Conservation (phyloP, 257 asterid genomes). For the Nicotiana tomentosiformis region DNA sequence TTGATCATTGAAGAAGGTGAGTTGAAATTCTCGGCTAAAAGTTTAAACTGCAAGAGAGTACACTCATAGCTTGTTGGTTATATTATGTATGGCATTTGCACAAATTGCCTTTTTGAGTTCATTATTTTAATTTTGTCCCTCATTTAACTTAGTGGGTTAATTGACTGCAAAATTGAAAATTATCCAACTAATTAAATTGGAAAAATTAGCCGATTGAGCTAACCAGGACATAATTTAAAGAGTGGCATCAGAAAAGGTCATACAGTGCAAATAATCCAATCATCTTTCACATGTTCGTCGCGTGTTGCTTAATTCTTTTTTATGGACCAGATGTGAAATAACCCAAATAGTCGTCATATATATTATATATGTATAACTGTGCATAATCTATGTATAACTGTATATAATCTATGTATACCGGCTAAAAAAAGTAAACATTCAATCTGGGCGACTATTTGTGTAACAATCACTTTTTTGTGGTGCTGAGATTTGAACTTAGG, state of each 20-base stretch:
- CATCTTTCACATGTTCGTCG: neutral
- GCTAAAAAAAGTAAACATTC: too few relatives aligned
- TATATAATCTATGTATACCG: too few relatives aligned
- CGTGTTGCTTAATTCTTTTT: neutral
- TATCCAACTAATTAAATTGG: neutral
- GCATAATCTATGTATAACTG: too few relatives aligned
- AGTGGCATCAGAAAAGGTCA: neutral
- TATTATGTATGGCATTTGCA: too few relatives aligned
- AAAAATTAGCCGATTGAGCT: neutral
- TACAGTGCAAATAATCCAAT: neutral
- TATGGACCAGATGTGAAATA: neutral
- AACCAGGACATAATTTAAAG: neutral
- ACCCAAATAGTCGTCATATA: too few relatives aligned
- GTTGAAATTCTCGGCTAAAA: neutral
- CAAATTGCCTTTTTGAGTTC: neutral
- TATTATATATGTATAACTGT: too few relatives aligned
- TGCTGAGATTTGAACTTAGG: too few relatives aligned
- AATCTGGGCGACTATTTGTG: too few relatives aligned
- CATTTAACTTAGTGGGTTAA: neutral
- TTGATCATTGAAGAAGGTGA: constrained; percentile 54
- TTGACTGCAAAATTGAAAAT: too few relatives aligned
- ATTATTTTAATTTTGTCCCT: neutral
- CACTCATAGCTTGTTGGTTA: too few relatives aligned
- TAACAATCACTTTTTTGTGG: too few relatives aligned
- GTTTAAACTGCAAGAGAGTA: neutral